A percentile compares a stretch with the other conserved stretches of the same genome.
These are phyloP conservation scores for Yarrowia phangngaensis DNA, from an alignment of 805 yeast species.

Conservation along the genomic window DNA sequence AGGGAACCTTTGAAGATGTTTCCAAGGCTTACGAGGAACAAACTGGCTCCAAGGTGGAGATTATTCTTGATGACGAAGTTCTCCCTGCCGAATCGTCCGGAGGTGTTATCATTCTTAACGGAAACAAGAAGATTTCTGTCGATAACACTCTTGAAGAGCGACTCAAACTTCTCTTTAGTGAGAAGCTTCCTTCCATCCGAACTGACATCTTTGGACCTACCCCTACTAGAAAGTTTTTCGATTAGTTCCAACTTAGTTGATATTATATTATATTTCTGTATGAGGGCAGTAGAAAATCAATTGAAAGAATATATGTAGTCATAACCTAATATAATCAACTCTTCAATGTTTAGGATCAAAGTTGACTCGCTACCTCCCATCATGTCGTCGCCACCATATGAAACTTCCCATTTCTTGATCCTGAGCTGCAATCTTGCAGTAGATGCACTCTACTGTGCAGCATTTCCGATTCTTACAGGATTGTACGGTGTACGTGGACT, in stretches of 20 bases:
- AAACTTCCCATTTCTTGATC: slow-evolving; percentile 3
- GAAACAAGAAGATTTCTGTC: slow-evolving; percentile 78
- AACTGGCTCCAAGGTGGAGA: slow-evolving; percentile 54
- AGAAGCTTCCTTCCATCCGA: slow-evolving; percentile 88
- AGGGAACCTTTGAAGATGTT: slow-evolving; percentile 60
- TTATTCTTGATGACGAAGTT: slow-evolving; percentile 56
- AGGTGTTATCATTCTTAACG: slow-evolving; percentile 72
- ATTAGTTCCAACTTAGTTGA: too few relatives aligned
- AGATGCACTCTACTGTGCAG: slow-evolving; percentile 6
- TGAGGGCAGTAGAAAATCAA: too few relatives aligned
- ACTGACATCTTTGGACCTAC: slow-evolving; percentile 74
- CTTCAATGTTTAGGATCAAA: too few relatives aligned
- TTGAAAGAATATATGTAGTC: too few relatives aligned
- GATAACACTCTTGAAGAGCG: slow-evolving; percentile 94
- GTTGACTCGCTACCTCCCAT: too few relatives aligned
- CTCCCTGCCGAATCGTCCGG: slow-evolving; percentile 70
- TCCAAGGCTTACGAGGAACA: slow-evolving; percentile 58
- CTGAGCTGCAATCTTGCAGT: slow-evolving; percentile 10
- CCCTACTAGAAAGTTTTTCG: slow-evolving; percentile 82
- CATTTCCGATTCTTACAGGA: slow-evolving; percentile 7
- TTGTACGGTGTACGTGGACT: slow-evolving; percentile 8
- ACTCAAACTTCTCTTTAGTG: slow-evolving; percentile 72
- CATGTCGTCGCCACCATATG: too few relatives aligned
- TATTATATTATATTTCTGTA: too few relatives aligned
- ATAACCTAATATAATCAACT: too few relatives aligned